Evolutionary conservation across 2,329 filamentous ascomycete species (phyloP), one percentile per base, ranked within the genome.

Genomic region (Aspergillus bombycis): DNA sequence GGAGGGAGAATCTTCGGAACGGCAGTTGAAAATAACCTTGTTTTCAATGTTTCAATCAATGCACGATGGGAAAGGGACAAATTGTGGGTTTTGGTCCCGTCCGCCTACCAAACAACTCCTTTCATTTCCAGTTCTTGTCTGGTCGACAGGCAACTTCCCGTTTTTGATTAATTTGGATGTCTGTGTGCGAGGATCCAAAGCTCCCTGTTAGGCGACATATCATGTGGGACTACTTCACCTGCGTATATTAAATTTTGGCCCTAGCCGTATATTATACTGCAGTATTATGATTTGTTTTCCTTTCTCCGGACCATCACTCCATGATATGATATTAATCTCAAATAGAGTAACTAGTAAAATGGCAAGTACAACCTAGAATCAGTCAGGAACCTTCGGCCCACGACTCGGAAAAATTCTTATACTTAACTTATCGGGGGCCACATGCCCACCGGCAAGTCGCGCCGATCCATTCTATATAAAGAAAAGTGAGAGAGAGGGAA

Each of bases 11-110:
- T 55, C 52, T 55, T 55, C 52, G 52, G 52, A 55, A 55, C 52
- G 52, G 67, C 67, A 69, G 19, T 68, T 69, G 64, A 57, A 60
- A 61, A 65, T 68, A 69, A 69, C 67, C 65, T 69, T 69, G 63
- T 65, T 64, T 55, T 38, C 52, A 55, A 55, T 55, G 32, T 55
- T 55, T 55, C 32, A 55, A 55, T 58, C 56, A 48, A 46, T 48
- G 56, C 41, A 58, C 45, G 56, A 58, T 46, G 26, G 56, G 32
- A 55, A 38, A 55, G 34, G 32, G 32, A 55, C 32, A 38, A 55
- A 55, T 55, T 55, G 52, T 55, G 52, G 52, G 52, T 38, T 55
- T 55, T 55, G 52, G 52, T 38, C 52, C 52, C 32, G 52, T 41
- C 32, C n/a, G n/a, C 26, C 21, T 16, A 52, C 48, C 48, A 52